Conservation (phyloP, 176 grass and related monocot species). For the Paspalum notatum region DNA sequence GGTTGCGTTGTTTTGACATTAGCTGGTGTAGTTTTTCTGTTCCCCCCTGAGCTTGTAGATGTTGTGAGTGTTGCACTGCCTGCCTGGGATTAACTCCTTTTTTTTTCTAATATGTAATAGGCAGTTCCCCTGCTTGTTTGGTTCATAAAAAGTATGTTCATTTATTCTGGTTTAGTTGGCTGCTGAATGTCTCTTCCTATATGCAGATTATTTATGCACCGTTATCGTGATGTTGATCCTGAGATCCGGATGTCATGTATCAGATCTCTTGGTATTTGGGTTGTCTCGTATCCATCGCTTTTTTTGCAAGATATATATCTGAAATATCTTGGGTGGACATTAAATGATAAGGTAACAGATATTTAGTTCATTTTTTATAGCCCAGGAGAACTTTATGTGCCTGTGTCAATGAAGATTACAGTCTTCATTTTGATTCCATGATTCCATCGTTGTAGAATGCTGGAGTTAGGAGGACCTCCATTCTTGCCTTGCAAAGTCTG, state of each 20-base stretch:
- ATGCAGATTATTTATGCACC: conserved; percentile 96
- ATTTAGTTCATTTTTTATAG: conserved; percentile 27
- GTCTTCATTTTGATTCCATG: conserved; percentile 32
- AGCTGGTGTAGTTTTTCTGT: not conserved
- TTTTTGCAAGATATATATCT: conserved; percentile 97
- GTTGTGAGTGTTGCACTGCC: not conserved
- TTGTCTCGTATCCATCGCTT: conserved; percentile 89
- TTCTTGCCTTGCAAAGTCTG: conserved; percentile 83
- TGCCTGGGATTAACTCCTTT: not conserved
- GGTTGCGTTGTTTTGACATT: not conserved
- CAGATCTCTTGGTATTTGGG: conserved; percentile 91
- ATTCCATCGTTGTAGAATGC: conserved; percentile 67
- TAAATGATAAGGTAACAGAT: conserved; percentile 90
- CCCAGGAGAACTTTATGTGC: conserved; percentile 27
- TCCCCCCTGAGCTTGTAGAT: not conserved
- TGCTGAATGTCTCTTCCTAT: conserved; percentile 14
- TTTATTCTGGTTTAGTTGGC: conserved; percentile 7
- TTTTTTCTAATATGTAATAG: not conserved
- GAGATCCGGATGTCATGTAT: conserved; percentile 92
- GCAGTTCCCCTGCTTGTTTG: not conserved
- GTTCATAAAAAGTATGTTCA: not conserved
- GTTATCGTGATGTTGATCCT: conserved; percentile 96
- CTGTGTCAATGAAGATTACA: conserved; percentile 27
- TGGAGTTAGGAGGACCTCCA: conserved; percentile 85
- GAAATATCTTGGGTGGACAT: conserved; percentile 99